Base-by-base conservation (phyloP, 2,329 filamentous ascomycete species). In the Helotiales sp. region DNA sequence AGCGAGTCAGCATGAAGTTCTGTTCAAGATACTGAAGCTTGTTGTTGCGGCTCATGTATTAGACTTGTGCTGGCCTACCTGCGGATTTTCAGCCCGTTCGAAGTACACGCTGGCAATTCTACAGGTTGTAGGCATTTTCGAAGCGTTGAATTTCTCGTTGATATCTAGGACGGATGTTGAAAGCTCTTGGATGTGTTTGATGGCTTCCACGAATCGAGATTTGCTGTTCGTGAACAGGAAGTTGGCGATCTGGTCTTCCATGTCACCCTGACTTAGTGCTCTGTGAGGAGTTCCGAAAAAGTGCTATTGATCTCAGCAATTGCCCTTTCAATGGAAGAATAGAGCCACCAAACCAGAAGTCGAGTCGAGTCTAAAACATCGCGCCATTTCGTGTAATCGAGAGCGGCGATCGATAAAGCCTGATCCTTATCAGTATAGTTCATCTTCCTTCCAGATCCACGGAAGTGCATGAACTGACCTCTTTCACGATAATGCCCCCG, bases 211-310 rank as follows among this genome's bases (percentile, higher is more conserved):
- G 25, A 46, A 22, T n/a, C 36, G 51, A 6, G 25, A 29, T 44
- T 42, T n/a, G 15, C 10, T 44, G 36, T 27, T 44, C 9, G 51
- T 19, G 19, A 22, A 53, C 1, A 53, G 22, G 34, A 53, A 27
- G 22, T 46, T 44, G 7, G 24, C 52, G 17, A 63, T 50, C 17
- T 19, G 50, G 29, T 58, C 51, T 40, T 60, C 61, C 61, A 63
- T 58, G 38, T 58, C 30, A 3, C 40, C 29, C 15, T 53, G 25
- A 27, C 55, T 55, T 22, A 36, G 48, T 27, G 48, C 48, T 33
- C 61, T 50, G 27, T 63, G 61, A 8, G 58, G 58, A 40, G 48
- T 48, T 15, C 58, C 61, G 29, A 52, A 57, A 46, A 63, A 63
- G 9, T 60, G 52, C 60, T 63, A n/a, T 9, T n/a, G 17, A 22